Base-by-base conservation (phyloP, 768 basidiomycete genomes). In the Calocera viscosa region DNA sequence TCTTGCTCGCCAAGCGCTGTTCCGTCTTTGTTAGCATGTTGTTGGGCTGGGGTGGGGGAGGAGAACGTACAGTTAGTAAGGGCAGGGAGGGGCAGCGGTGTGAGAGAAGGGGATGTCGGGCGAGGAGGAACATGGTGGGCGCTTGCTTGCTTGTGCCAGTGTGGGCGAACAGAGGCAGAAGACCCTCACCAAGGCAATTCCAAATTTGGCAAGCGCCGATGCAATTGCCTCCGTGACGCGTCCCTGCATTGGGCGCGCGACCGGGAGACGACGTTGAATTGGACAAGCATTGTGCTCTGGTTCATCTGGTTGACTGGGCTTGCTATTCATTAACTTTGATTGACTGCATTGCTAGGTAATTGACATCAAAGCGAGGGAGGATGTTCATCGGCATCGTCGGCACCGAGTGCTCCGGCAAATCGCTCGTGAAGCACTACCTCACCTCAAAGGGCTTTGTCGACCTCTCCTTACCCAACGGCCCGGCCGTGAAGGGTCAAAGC, bases 311-410 rank as follows among this genome's bases (percentile, higher is more conserved):
- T n/a, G n/a, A n/a, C n/a, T n/a, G n/a, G n/a, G n/a, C n/a, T n/a
- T n/a, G n/a, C n/a, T n/a, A n/a, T n/a, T n/a, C n/a, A n/a, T n/a
- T n/a, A 49, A 16, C 24, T 49, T n/a, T 49, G 49, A 16, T 16
- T 26, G 10, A 49, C 8, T 24, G 12, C 10, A n/a, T 49, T 49
- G 24, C 12, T 26, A 11, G 12, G 49, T 16, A 11, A 24, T 49
- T 16, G 14, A 49, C 12, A 28, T 30, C 53, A 16, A 19, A 5
- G 16, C 3, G 43, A 24, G 19, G 8, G 24, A 19, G 43, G 41
- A 89, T 89, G 87, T 83, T 89, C 74, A 80, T 89, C 70, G 83
- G 86, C 30, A 82, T 89, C 64, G 77, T 87, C 63, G 88, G 87
- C 49, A 83, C 87, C 0, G 80, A 78, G 14, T 81, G 76, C 67